These are phyloP conservation scores for Colletotrichum sp. DNA, from an alignment of 2,329 filamentous ascomycete genomes.

Conservation along the genomic window DNA sequence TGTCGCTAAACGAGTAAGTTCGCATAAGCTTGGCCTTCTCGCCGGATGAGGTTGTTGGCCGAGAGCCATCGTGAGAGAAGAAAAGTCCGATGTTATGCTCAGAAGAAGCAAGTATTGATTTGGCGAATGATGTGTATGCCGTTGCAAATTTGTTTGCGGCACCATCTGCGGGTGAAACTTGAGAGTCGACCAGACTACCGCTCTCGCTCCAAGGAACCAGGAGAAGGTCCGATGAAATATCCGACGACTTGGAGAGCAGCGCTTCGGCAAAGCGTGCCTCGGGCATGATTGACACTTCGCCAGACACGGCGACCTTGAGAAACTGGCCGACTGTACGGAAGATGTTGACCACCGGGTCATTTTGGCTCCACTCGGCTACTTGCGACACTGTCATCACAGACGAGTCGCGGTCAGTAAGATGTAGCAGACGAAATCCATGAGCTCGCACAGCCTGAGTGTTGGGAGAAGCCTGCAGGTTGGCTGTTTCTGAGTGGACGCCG, in stretches of 20 bases:
- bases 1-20: constrained; percentile 63
- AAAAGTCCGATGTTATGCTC: constrained; percentile 77
- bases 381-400: constrained; percentile 95
- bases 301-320: constrained; percentile 82
- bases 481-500: neutral
- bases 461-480: neutral
- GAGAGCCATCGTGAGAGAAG: constrained; percentile 68
- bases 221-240: constrained; percentile 75
- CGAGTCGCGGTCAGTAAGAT: constrained; percentile 90
- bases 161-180: constrained; percentile 1
- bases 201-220: constrained; percentile 91
- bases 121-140: constrained; percentile 77
- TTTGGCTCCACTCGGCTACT: constrained; percentile 71
- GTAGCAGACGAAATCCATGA: constrained; percentile 84
- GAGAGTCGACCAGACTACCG: constrained; percentile 61
- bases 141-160: constrained; percentile 40
- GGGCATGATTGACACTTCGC: constrained; percentile 80
- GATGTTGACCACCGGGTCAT: constrained; percentile 88
- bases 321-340: constrained; percentile 89
- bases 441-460: constrained; percentile 62
- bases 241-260: constrained; percentile 71
- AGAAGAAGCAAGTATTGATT: constrained; percentile 66
- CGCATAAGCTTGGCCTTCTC: constrained; percentile 49
- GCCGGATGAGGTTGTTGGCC: constrained; percentile 33
- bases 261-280: constrained; percentile 81